Evolutionary conservation across 129 eudicot genomes (phyloP).

Genomic region (Helichrysum umbraculigerum): DNA sequence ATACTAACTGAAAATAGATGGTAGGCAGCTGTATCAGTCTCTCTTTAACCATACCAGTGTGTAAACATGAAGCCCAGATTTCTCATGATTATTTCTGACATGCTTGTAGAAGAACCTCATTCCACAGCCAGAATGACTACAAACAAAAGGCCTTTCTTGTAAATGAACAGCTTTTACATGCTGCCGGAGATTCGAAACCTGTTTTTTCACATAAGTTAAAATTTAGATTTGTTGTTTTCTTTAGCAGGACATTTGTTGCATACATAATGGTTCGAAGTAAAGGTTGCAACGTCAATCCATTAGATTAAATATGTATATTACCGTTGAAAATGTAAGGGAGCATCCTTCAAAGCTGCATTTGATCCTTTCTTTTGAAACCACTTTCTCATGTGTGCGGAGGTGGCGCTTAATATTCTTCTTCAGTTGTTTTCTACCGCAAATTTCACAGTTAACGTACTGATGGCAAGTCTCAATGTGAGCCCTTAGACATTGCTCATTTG

Average conservation of each 20-base stretch:
- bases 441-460: slow-evolving; percentile 61
- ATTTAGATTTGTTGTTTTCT: neutral
- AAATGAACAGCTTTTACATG: slow-evolving; percentile 77
- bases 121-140: slow-evolving; percentile 72
- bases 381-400: slow-evolving; percentile 60
- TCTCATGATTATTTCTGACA: slow-evolving; percentile 83
- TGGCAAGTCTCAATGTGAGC: slow-evolving; percentile 67
- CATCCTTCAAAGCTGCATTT: slow-evolving; percentile 69
- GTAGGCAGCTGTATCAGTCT: neutral
- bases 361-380: slow-evolving; percentile 34
- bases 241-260: neutral
- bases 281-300: neutral
- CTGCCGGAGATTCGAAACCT: slow-evolving; percentile 76
- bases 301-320: slow-evolving; percentile 30
- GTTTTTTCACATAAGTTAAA: neutral
- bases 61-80: slow-evolving; percentile 60
- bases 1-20: neutral
- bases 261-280: neutral
- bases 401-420: slow-evolving; percentile 84
- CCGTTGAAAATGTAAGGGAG: slow-evolving; percentile 57
- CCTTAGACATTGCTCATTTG: slow-evolving; percentile 59
- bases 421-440: slow-evolving; percentile 78
- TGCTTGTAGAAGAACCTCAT: slow-evolving; percentile 81
- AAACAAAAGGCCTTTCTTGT: slow-evolving; percentile 56
- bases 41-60: slow-evolving; percentile 37